Percentiles rank a stretch among this genome's conserved stretches.
These are phyloP conservation scores for Aspergillus sp. DNA, from an alignment of 2,329 filamentous ascomycete species.

Conservation along the genomic window DNA sequence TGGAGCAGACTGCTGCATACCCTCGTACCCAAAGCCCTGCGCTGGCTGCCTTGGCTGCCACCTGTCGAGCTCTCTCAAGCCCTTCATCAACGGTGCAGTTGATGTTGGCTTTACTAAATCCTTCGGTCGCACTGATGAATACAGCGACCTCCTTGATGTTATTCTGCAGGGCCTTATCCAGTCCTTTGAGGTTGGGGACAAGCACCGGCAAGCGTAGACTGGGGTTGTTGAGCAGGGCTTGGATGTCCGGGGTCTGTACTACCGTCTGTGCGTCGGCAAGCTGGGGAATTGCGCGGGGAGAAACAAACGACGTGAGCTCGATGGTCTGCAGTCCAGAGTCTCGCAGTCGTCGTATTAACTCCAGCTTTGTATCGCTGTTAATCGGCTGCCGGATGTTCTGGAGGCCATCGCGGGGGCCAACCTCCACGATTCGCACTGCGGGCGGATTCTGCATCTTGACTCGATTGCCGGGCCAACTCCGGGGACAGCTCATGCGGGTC, in stretches of 20 bases:
- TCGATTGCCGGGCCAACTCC: background rate
- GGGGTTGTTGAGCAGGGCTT: constrained; percentile 54
- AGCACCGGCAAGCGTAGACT: constrained; percentile 38
- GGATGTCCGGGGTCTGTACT: constrained; percentile 14
- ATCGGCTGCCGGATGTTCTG: constrained; percentile 79
- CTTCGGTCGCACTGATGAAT: constrained; percentile 44
- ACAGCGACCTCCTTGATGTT: constrained; percentile 41
- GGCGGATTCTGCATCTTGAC: background rate
- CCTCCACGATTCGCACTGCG: constrained; percentile 68
- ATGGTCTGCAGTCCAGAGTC: constrained; percentile 70
- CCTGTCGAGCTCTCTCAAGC: constrained; percentile 32
- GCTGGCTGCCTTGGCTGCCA: constrained; percentile 28
- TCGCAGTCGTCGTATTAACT: constrained; percentile 69
- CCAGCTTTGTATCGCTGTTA: constrained; percentile 70
- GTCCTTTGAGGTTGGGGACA: constrained; percentile 42
- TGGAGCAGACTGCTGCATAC: constrained; percentile 12
- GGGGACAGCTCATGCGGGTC: background rate
- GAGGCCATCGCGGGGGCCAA: constrained; percentile 80
- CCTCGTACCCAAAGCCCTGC: constrained; percentile 36
- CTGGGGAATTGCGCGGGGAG: constrained; percentile 83
- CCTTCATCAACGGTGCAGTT: constrained; percentile 43
- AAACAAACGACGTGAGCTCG: constrained; percentile 79
- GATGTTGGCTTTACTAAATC: constrained; percentile 44
- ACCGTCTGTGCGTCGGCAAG: constrained; percentile 46
- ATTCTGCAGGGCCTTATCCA: constrained; percentile 57